A percentile compares a stretch with the other conserved stretches of the same genome.
phyloP scores from a whole-genome alignment of 176 grass and related monocot genomes.

The Phyllostachys edulis region DNA sequence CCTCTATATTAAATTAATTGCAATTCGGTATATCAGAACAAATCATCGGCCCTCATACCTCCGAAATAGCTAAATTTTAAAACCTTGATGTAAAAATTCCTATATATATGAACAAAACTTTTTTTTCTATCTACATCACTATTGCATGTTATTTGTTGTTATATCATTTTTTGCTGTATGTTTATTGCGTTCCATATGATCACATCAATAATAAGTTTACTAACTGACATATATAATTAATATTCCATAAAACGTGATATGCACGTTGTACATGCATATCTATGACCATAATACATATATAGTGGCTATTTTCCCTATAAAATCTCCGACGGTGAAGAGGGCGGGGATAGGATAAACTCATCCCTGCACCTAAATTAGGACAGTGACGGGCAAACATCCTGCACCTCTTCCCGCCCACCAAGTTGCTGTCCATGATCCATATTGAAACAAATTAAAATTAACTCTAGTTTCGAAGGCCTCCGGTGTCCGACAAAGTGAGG shows the following conservation, averaged over 20 bases:
- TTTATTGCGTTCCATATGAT: not conserved
- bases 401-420: not conserved
- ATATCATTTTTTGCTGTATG: not conserved
- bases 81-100: too few species aligned
- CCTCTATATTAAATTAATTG: too few species aligned
- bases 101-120: too few species aligned
- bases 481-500: not conserved
- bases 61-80: too few species aligned
- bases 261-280: not conserved
- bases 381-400: not conserved
- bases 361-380: not conserved
- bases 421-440: not conserved
- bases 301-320: not conserved
- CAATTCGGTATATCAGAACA: too few species aligned
- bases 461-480: not conserved
- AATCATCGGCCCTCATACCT: too few species aligned
- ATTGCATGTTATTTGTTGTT: not conserved
- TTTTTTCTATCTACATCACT: not conserved
- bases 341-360: not conserved
- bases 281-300: not conserved
- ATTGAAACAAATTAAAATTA: not conserved
- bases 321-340: not conserved
- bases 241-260: too few species aligned
- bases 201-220: not conserved
- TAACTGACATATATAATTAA: too few species aligned